Base-by-base conservation (phyloP, 768 basidiomycete species). In the Kwoniella newhampshirensis region DNA sequence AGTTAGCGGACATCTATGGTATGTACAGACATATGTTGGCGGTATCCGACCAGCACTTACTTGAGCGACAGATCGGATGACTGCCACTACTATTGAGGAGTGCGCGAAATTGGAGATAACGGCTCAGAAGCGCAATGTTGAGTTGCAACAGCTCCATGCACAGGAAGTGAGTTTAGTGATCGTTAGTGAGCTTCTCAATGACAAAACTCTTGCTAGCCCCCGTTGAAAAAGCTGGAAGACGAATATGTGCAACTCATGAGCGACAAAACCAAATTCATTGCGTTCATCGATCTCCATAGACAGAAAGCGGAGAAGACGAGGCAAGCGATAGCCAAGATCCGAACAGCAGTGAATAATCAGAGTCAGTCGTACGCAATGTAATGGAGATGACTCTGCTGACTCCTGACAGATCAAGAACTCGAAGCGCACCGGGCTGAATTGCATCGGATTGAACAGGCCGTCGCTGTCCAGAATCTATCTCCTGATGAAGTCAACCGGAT, bases 401-500 rank as follows among this genome's bases (percentile, higher is more conserved):
- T 30, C 23, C 13, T 4, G 11, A 39, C 51, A 71, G 70, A 69
- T 7, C 44, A 64, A n/a, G 62, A 68, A 40, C 78, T 91, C 35
- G 83, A 85, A 39, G 80, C 82, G 43, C 80, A 89, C 30, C 83
- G 82, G 60, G 74, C 76, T 25, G 88, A 92, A 66, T 83, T 87
- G 62, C 80, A 80, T 23, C 82, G 81, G 52, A 80, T 92, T 23
- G 77, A 79, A 8, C 80, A 82, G 0, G 82, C 86, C 2, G 89
- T 98, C 26, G 86, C 86, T 67, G 83, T 80, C 28, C 96, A 99
- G 75, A 93, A 96, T 69, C 81, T 99, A 41, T 84, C 88, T 1
- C 87, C 88, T 0, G 90, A 93, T 75, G 93, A 99, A 76, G 91
- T 96, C 39, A 78, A 83, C 51, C 85, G 85, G 35, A 93, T 99